Conservation (phyloP, 2,329 filamentous ascomycete genomes). For the Curvularia sp. region DNA sequence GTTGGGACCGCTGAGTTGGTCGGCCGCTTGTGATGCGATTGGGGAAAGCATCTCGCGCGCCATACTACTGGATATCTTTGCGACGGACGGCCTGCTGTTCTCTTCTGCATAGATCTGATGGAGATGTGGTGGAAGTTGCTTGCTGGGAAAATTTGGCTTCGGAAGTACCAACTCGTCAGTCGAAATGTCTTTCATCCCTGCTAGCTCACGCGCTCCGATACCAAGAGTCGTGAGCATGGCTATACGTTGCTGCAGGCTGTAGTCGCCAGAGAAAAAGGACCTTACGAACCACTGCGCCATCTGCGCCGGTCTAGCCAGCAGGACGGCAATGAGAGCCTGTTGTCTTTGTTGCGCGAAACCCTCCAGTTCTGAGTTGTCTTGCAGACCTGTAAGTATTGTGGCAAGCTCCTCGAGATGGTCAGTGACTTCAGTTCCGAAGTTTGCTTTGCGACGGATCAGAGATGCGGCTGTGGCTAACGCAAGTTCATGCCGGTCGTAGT, state of each 20-base stretch:
- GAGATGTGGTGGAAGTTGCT: conserved; percentile 74
- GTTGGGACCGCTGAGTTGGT: conserved; percentile 78
- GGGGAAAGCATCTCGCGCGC: conserved; percentile 79
- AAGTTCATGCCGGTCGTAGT: conserved; percentile 82
- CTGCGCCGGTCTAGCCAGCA: conserved; percentile 75
- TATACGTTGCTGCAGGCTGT: conserved; percentile 83
- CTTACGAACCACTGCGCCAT: conserved; percentile 86
- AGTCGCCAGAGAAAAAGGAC: conserved; percentile 90
- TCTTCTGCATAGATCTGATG: conserved; percentile 70
- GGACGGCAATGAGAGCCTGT: conserved; percentile 80
- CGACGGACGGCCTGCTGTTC: conserved; percentile 63
- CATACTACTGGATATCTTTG: conserved; percentile 71
- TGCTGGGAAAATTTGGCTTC: conserved; percentile 73
- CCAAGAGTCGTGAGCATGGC: conserved; percentile 83
- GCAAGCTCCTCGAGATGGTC: conserved; percentile 85
- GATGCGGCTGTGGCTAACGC: conserved; percentile 77
- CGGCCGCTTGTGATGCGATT: conserved; percentile 80
- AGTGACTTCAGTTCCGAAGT: conserved; percentile 85
- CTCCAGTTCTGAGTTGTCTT: conserved; percentile 80
- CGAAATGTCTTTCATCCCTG: conserved; percentile 70
- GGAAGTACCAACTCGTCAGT: conserved; percentile 54
- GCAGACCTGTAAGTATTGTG: conserved; percentile 75
- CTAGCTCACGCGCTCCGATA: conserved; percentile 81
- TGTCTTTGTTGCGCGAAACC: conserved; percentile 77
- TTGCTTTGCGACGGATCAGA: conserved; percentile 86